Percentiles rank a stretch among this genome's conserved stretches.
Conservation (phyloP, 176 grass and related monocot genomes). For the Olyra latifolia region DNA sequence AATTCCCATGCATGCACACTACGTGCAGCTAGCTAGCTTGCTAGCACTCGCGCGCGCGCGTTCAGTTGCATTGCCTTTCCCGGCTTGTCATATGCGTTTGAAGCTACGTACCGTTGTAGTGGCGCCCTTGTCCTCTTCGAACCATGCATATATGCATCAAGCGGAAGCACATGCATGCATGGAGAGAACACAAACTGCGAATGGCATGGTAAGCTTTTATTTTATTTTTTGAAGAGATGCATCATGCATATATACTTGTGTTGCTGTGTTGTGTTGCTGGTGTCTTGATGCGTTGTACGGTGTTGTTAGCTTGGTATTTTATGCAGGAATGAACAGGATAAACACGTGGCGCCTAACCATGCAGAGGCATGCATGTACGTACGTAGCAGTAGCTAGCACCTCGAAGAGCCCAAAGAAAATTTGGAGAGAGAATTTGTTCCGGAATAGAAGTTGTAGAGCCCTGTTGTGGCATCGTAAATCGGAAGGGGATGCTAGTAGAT, state of each 20-base stretch:
- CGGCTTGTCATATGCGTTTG: constrained; percentile 25
- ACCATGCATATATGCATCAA: not conserved
- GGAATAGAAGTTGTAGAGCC: constrained; percentile 44
- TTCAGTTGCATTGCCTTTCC: not conserved
- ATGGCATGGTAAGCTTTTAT: too few relatives aligned
- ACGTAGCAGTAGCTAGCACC: not conserved
- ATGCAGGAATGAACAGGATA: constrained; percentile 16
- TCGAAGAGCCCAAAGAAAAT: constrained; percentile 21
- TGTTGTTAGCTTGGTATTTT: not conserved
- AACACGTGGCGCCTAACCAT: constrained; percentile 24
- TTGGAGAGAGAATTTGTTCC: constrained; percentile 14
- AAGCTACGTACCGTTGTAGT: constrained; percentile 37
- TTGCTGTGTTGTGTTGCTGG: not conserved
- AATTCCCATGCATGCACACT: constrained; percentile 15
- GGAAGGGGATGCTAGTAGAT: not conserved
- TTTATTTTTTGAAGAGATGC: not conserved
- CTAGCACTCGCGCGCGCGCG: too few relatives aligned
- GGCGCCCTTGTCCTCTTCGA: constrained; percentile 26
- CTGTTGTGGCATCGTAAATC: constrained; percentile 17
- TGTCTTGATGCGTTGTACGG: not conserved
- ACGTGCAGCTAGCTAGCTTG: not conserved
- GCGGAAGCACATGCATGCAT: not conserved
- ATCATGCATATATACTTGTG: not conserved
- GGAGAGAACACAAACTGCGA: too few relatives aligned
- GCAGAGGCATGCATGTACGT: not conserved